A percentile compares a stretch with the other conserved stretches of the same genome.
phyloP scores from a whole-genome alignment of 306 rosid species.

The Vigna radiata region DNA sequence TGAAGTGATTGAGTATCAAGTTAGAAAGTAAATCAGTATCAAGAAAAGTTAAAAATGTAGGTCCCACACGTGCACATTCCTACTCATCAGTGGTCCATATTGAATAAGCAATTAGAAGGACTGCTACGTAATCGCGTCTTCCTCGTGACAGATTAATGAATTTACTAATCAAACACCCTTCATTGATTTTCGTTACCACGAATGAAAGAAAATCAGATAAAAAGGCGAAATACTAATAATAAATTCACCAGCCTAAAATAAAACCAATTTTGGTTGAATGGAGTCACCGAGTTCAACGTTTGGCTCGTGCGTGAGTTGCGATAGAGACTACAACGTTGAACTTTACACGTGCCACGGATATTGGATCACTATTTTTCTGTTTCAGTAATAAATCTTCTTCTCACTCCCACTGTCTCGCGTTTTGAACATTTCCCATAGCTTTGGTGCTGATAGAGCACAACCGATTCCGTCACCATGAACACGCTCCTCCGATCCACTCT shows the following conservation, averaged over 20 bases:
- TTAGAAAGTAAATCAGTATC: background rate
- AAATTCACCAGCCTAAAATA: background rate
- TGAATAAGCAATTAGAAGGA: background rate
- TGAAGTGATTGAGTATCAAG: background rate
- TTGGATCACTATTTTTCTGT: background rate
- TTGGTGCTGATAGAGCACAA: background rate
- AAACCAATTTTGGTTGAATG: background rate
- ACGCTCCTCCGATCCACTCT: slow-evolving; percentile 46
- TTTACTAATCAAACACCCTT: too few relatives aligned
- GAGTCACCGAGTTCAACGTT: background rate
- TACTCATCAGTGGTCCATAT: background rate
- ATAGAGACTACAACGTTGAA: background rate
- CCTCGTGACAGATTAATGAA: background rate
- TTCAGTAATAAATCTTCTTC: background rate
- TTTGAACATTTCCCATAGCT: background rate
- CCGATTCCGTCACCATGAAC: slow-evolving; percentile 25
- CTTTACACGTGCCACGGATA: background rate
- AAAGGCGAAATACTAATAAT: background rate
- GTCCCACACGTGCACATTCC: background rate
- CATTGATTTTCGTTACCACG: background rate
- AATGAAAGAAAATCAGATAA: background rate
- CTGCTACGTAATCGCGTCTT: background rate
- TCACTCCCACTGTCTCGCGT: background rate
- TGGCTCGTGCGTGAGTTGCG: background rate
- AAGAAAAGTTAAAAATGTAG: background rate